A percentile compares a stretch with the other conserved stretches of the same genome.
phyloP scores from a whole-genome alignment of 2,329 filamentous ascomycete species.

The Massarina eburnea region DNA sequence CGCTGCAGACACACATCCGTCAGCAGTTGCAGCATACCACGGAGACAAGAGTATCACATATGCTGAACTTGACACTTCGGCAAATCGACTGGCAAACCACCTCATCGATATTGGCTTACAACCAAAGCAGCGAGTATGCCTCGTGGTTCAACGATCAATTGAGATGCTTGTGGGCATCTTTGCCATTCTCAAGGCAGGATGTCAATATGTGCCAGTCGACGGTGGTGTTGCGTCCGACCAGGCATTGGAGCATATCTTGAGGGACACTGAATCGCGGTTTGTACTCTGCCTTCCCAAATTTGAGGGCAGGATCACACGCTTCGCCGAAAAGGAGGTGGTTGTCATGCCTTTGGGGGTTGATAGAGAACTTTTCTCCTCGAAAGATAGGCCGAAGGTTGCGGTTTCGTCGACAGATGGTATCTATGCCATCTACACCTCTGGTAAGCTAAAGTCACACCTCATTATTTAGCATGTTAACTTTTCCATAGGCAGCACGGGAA shows the following conservation, averaged over 20 bases:
- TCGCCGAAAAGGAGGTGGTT: slow-evolving; percentile 13
- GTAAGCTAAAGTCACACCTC: slow-evolving; percentile 10
- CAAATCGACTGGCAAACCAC: slow-evolving; percentile 35
- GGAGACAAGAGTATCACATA: slow-evolving; percentile 28
- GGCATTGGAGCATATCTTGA: slow-evolving; percentile 51
- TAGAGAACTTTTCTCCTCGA: slow-evolving; percentile 16
- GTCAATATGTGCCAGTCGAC: slow-evolving; percentile 63
- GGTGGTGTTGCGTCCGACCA: slow-evolving; percentile 46
- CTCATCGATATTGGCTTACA: slow-evolving; percentile 30
- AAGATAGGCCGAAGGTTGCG: slow-evolving; percentile 16
- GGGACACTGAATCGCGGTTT: slow-evolving; percentile 49
- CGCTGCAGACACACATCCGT: slow-evolving; percentile 27
- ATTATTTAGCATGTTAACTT: slow-evolving; percentile 3
- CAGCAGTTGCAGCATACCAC: slow-evolving; percentile 24
- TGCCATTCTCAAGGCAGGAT: slow-evolving; percentile 59
- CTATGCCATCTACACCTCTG: slow-evolving; percentile 56
- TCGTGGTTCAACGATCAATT: slow-evolving; percentile 58
- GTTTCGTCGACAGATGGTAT: slow-evolving; percentile 27
- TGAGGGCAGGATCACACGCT: slow-evolving; percentile 25
- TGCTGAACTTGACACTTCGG: slow-evolving; percentile 28
- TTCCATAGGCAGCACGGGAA: slow-evolving; percentile 52
- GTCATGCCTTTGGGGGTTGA: slow-evolving; percentile 20
- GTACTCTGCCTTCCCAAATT: slow-evolving; percentile 51
- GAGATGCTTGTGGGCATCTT: slow-evolving; percentile 62
- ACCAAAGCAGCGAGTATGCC: slow-evolving; percentile 51